Percentiles rank a stretch among this genome's conserved stretches.
Conservation (phyloP, 352 stramenopile species). For the Globisporangium recalcitrans region DNA sequence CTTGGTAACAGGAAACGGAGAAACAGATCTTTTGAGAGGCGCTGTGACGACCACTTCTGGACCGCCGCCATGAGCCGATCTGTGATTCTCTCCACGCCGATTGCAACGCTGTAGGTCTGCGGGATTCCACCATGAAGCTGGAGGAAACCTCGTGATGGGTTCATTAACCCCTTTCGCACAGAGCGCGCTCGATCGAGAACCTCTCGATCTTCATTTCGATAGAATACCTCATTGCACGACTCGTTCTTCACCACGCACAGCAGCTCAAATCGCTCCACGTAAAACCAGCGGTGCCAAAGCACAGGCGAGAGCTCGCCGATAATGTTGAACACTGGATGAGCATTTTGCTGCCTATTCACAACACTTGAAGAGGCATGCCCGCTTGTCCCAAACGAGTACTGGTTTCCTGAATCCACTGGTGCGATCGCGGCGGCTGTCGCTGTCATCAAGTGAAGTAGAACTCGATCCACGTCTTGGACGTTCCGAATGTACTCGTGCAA, state of each 20-base stretch:
- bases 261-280: slow-evolving; percentile 84
- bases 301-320: slow-evolving; percentile 82
- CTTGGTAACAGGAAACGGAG: slow-evolving; percentile 58
- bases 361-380: slow-evolving; percentile 24
- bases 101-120: slow-evolving; percentile 27
- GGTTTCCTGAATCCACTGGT: slow-evolving; percentile 31
- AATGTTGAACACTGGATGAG: slow-evolving; percentile 87
- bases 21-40: slow-evolving; percentile 73
- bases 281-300: slow-evolving; percentile 89
- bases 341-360: slow-evolving; percentile 35
- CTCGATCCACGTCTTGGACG: slow-evolving; percentile 82
- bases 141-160: slow-evolving; percentile 25
- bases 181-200: slow-evolving; percentile 28
- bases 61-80: slow-evolving; percentile 55
- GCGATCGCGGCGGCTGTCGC: slow-evolving; percentile 47
- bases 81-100: slow-evolving; percentile 52
- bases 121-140: slow-evolving; percentile 27
- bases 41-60: slow-evolving; percentile 74
- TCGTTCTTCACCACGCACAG: slow-evolving; percentile 70
- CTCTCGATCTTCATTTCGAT: slow-evolving; percentile 36
- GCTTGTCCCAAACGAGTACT: slow-evolving; percentile 69
- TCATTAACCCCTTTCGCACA: slow-evolving; percentile 21
- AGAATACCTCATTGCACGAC: slow-evolving; percentile 56
- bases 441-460: slow-evolving; percentile 81
- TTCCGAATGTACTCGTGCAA: slow-evolving; percentile 82